phyloP scores from a whole-genome alignment of 495 filamentous ascomycete species.

The Venustampulla echinocandica region DNA sequence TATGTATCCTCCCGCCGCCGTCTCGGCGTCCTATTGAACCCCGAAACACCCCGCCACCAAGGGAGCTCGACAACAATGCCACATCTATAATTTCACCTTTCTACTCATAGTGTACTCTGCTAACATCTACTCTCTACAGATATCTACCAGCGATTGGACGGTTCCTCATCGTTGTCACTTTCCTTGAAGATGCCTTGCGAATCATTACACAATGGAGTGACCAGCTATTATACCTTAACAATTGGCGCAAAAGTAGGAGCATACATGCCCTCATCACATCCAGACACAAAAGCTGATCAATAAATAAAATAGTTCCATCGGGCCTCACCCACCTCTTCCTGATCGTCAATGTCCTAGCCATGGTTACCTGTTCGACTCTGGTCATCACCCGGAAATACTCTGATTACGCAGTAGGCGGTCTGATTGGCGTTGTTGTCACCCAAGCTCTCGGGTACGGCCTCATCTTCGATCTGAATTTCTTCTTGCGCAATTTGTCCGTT shows the following conservation, averaged over 20 bases:
- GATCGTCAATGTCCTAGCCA: conserved; percentile 80
- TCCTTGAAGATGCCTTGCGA: conserved; percentile 90
- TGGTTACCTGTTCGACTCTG: conserved; percentile 71
- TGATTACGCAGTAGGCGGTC: conserved; percentile 82
- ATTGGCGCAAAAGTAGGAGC: conserved; percentile 83
- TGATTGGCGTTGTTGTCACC: conserved; percentile 85
- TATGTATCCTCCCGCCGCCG: conserved; percentile 44
- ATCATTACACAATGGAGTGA: conserved; percentile 98
- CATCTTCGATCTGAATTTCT: conserved; percentile 99
- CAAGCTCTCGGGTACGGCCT: conserved; percentile 96
- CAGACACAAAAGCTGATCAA: conserved; percentile 3
- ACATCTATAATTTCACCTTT: no score
- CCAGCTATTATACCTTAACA: conserved; percentile 85
- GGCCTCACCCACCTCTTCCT: conserved; percentile 94
- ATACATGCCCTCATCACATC: conserved; percentile 10
- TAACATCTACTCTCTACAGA: conserved; percentile 36
- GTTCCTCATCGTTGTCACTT: conserved; percentile 96
- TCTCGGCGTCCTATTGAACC: no score
- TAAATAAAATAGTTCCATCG: conserved; percentile 55
- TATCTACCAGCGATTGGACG: conserved; percentile 92
- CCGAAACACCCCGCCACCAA: no score
- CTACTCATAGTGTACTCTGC: no score
- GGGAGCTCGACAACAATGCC: no score
- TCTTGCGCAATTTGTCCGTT: conserved; percentile 95
- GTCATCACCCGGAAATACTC: conserved; percentile 88